A percentile compares a stretch with the other conserved stretches of the same genome.
Conservation (phyloP, 345 rosid genomes). For the Gossypium longicalyx region DNA sequence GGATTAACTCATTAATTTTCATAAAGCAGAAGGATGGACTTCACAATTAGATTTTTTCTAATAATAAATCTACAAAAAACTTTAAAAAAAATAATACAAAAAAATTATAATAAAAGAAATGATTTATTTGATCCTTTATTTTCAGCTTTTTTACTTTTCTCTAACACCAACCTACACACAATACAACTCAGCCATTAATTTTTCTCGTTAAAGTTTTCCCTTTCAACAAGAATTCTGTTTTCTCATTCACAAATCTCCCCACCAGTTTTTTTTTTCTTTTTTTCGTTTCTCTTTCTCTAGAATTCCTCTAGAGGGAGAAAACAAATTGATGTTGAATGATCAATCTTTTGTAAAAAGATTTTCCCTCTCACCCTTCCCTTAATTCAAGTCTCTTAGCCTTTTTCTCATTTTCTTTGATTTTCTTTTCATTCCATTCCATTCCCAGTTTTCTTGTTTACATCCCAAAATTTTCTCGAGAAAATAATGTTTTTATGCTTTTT, state of each 20-base stretch:
- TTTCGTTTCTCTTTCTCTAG: constrained; percentile 1
- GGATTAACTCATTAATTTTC: too few relatives aligned
- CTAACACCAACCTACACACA: neutral
- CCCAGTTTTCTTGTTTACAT: neutral
- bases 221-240: constrained; percentile 4
- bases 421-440: neutral
- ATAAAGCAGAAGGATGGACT: too few relatives aligned
- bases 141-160: neutral
- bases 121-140: neutral
- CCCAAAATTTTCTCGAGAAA: neutral
- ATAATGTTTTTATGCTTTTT: neutral
- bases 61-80: too few relatives aligned
- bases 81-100: neutral
- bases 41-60: too few relatives aligned
- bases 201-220: constrained; percentile 1
- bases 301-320: neutral
- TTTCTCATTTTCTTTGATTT: neutral
- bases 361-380: neutral
- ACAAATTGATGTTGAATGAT: too few relatives aligned
- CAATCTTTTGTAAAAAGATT: neutral
- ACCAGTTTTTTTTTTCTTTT: neutral
- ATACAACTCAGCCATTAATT: neutral
- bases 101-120: neutral
- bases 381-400: neutral
- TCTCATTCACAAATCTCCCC: neutral